Evolutionary conservation across 225 moss, liverwort and hornwort species (phyloP).

Genomic region (Climacium dendroides): DNA sequence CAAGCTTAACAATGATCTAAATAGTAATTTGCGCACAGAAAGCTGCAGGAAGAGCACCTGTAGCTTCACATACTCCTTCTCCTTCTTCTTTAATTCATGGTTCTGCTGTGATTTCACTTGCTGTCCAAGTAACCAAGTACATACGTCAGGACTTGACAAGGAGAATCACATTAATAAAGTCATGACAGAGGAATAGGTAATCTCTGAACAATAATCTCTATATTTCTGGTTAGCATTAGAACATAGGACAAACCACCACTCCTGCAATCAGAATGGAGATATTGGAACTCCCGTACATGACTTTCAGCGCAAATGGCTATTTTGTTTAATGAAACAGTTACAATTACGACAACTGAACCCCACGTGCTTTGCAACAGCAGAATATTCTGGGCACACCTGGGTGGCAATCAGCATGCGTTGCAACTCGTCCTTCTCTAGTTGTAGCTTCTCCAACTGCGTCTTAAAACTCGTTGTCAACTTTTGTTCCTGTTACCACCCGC

Average conservation of each 20-base stretch:
- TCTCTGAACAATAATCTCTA: not conserved
- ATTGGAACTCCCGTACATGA: not conserved
- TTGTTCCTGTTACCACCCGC: conserved; percentile 48
- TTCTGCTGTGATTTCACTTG: conserved; percentile 84
- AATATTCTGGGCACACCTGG: conserved; percentile 30
- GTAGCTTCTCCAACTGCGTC: conserved; percentile 70
- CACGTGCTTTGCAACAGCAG: not conserved
- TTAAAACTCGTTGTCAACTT: conserved; percentile 61
- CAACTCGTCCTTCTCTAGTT: conserved; percentile 79
- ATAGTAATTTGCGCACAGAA: not conserved
- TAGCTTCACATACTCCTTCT: conserved; percentile 82
- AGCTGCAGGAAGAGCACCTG: conserved; percentile 34
- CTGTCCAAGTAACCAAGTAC: conserved; percentile 21
- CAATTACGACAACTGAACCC: not conserved
- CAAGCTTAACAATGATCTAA: not conserved
- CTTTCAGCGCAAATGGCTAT: not conserved
- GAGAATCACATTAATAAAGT: not conserved
- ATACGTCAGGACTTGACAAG: not conserved
- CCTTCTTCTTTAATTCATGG: conserved; percentile 94
- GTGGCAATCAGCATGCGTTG: conserved; percentile 74
- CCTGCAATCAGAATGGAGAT: not conserved
- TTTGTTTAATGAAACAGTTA: not conserved
- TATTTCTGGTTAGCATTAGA: not conserved
- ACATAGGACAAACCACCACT: not conserved
- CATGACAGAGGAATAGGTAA: not conserved